Evolutionary conservation across 371 early-diverging fungal species (phyloP).

Genomic region (Nematocida ironsii): DNA sequence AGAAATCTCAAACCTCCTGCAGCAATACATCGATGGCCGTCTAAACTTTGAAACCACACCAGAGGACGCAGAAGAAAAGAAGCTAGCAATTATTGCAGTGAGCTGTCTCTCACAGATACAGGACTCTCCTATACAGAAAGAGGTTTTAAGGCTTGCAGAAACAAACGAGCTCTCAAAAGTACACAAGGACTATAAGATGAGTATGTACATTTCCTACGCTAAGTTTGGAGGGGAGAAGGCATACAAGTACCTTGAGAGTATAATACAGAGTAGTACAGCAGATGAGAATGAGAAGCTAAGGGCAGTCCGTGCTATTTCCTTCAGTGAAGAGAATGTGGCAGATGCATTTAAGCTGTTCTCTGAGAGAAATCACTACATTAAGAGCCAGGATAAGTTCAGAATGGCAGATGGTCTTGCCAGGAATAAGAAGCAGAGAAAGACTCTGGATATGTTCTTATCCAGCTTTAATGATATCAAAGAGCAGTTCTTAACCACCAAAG

Average conservation of each 20-base stretch:
- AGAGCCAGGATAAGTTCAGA: conserved; percentile 52
- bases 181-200: conserved; percentile 42
- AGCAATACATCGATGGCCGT: conserved; percentile 12
- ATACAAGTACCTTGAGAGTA: conserved; percentile 21
- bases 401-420: conserved; percentile 38
- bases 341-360: conserved; percentile 49
- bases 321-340: neutral
- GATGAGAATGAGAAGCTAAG: conserved; percentile 44
- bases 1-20: conserved; percentile 9
- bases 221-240: conserved; percentile 43
- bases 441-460: conserved; percentile 27
- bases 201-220: conserved; percentile 38
- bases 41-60: neutral
- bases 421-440: conserved; percentile 35
- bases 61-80: conserved; percentile 19
- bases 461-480: conserved; percentile 10
- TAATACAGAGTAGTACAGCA: conserved; percentile 3
- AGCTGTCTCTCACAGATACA: conserved; percentile 15
- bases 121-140: conserved; percentile 18
- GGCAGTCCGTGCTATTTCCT: conserved; percentile 35
- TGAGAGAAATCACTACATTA: conserved; percentile 13
- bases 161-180: conserved; percentile 12
- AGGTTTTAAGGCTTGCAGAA: neutral
- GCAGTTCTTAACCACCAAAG: conserved; percentile 10
- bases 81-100: conserved; percentile 45